Evolutionary conservation across 306 rosid species (phyloP).

Genomic region (Gleditsia sinensis): DNA sequence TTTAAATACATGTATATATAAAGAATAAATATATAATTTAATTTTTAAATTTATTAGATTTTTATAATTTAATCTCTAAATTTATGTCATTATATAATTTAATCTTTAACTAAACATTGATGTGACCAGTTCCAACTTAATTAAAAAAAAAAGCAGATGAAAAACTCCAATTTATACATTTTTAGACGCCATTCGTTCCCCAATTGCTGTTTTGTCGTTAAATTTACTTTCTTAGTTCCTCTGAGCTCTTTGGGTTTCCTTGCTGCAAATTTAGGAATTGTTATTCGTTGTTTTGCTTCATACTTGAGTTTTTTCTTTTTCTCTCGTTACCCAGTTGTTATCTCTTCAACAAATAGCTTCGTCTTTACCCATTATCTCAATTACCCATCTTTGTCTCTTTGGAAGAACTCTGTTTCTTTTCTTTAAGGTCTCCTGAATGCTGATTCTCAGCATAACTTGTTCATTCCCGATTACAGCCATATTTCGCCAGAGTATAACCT

Average conservation of each 20-base stretch:
- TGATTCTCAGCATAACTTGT: conserved; percentile 55
- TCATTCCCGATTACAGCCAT: too few relatives aligned
- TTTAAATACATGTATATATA: too few relatives aligned
- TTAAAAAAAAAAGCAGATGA: too few relatives aligned
- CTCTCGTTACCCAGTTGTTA: too few relatives aligned
- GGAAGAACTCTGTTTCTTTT: conserved; percentile 43
- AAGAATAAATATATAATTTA: too few relatives aligned
- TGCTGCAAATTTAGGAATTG: neutral
- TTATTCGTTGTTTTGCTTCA: conserved; percentile 14
- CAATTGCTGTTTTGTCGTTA: neutral
- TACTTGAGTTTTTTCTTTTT: neutral
- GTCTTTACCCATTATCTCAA: neutral
- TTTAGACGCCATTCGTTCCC: neutral
- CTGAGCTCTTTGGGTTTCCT: neutral
- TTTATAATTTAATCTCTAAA: too few relatives aligned
- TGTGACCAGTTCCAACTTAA: too few relatives aligned
- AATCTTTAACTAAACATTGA: too few relatives aligned
- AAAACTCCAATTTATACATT: too few relatives aligned
- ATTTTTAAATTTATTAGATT: too few relatives aligned
- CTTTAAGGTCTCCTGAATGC: conserved; percentile 45
- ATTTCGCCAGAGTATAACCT: conserved; percentile 27
- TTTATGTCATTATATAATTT: too few relatives aligned
- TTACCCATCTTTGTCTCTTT: neutral
- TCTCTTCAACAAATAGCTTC: too few relatives aligned
- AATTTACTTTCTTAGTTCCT: neutral